These are phyloP conservation scores for Paramecium tetraurelia DNA, from an alignment of 73 alveolate species.

Conservation along the genomic window DNA sequence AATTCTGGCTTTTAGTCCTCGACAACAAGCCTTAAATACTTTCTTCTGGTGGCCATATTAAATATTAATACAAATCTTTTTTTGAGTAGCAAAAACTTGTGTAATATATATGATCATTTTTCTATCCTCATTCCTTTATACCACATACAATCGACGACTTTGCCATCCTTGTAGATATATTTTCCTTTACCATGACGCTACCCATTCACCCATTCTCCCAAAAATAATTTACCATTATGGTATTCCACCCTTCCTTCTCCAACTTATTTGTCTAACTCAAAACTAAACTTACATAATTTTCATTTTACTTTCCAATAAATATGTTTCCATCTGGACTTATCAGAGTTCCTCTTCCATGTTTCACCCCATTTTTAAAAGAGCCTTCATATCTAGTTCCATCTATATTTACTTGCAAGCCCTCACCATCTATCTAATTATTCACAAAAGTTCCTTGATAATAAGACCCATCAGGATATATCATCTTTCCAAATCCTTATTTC, in stretches of 20 bases:
- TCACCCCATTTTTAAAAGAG: constrained; percentile 38
- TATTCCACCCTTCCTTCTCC: constrained; percentile 68
- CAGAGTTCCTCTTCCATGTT: constrained; percentile 74
- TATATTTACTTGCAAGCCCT: constrained; percentile 19
- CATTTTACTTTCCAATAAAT: constrained; percentile 53
- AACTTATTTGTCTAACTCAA: neutral
- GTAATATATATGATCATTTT: neutral
- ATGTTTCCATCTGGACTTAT: constrained; percentile 70
- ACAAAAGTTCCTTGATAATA: constrained; percentile 26
- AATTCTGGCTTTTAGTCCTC: neutral
- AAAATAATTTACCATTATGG: constrained; percentile 77
- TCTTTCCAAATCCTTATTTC: constrained; percentile 3
- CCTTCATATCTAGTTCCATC: constrained; percentile 60
- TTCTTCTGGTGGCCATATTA: constrained; percentile 12
- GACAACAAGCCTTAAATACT: neutral
- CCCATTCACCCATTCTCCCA: constrained; percentile 83
- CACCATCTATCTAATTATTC: constrained; percentile 34
- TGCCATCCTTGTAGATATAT: constrained; percentile 53
- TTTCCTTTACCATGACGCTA: constrained; percentile 68
- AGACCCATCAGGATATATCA: neutral
- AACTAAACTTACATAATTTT: neutral
- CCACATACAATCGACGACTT: neutral
- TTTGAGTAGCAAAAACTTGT: neutral
- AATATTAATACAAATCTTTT: neutral
- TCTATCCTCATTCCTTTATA: constrained; percentile 36